Evolutionary conservation across 164 flowering plant species (phyloP), one percentile per base, ranked within the genome.

Genomic region (Dillenia suffruticosa): DNA sequence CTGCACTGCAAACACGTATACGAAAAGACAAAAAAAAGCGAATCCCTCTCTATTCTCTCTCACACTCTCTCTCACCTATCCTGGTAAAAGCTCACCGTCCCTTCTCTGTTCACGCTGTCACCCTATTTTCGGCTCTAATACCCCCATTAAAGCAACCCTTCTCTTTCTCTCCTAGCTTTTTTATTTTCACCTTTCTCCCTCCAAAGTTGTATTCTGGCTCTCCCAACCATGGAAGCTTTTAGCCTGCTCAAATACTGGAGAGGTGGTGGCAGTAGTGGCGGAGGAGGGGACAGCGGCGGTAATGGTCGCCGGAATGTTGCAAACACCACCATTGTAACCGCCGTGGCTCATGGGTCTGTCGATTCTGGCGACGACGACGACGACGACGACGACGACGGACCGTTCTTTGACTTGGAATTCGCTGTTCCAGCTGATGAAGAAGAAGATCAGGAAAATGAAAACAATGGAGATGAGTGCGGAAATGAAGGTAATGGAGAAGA

Each of bases 151-250:
- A 16, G 16, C 43, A 56, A 16, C 9, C 44, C 54, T 16, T 11
- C 45, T 14, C 56, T 40, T 19, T 59, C 49, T 64, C 14, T 40
- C 63, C 53, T 17, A 15, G 22, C 49, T 59, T 61, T 13, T 44
- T 54, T n/a, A 50, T 46, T 46, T 43, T 58, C 24, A 8, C 58
- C 24, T 40, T 32, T n/a, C 49, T 53, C 10, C 46, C 44, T 51
- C 9, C 40, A 12, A 19, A 9, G 16, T 24, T n/a, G 47, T 51
- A 69, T 61, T 67, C 93, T 92, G 92, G 96, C 98, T 90, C 77
- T 92, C 82, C 97, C 96, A 56, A 85, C 91, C 32, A 93, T 93
- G 98, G 98, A 93, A 75, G 87, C 89, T 69, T 83, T 90, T 70
- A 90, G 88, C 72, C 72, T 93, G 66, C 97, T 90, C 78, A 93